A percentile compares a stretch with the other conserved stretches of the same genome.
Evolutionary conservation across 495 filamentous ascomycete species (phyloP).

Genomic region (Daldinia grandis): DNA sequence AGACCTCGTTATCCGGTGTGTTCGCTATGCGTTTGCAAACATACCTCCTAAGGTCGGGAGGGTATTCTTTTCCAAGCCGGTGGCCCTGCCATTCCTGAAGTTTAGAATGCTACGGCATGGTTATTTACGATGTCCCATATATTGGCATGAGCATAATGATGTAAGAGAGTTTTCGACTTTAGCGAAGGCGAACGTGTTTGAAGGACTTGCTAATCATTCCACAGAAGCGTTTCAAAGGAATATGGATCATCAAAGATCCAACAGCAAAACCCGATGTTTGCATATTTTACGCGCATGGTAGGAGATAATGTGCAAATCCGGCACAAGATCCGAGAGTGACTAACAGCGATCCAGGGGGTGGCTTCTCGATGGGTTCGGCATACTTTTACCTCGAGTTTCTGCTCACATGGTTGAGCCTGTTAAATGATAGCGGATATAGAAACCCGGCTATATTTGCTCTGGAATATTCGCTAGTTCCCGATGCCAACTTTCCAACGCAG

Average conservation of each 20-base stretch:
- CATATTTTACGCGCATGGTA: constrained; percentile 78
- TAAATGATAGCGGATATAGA: constrained; percentile 65
- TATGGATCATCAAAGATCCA: constrained; percentile 68
- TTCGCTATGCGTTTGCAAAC: constrained; percentile 77
- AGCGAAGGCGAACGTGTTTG: neutral
- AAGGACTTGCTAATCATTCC: constrained; percentile 12
- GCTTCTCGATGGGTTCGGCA: constrained; percentile 77
- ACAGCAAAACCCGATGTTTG: constrained; percentile 68
- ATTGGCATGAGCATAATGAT: constrained; percentile 66
- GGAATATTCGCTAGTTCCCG: constrained; percentile 82
- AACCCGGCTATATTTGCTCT: constrained; percentile 82
- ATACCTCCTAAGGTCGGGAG: constrained; percentile 71
- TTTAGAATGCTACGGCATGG: constrained; percentile 80
- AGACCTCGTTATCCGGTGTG: constrained; percentile 75
- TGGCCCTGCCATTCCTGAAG: constrained; percentile 73
- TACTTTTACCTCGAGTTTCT: constrained; percentile 87
- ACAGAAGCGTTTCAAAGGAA: constrained; percentile 59
- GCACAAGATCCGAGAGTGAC: neutral
- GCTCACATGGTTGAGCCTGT: constrained; percentile 66
- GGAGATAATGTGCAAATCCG: constrained; percentile 16
- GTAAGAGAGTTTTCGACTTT: constrained; percentile 42
- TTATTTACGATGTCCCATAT: constrained; percentile 63
- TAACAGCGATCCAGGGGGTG: constrained; percentile 62
- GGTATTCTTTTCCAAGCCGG: constrained; percentile 77
- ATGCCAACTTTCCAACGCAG: constrained; percentile 72